Conservation (phyloP, 768 basidiomycete species). For the Tricholoma matsutake region DNA sequence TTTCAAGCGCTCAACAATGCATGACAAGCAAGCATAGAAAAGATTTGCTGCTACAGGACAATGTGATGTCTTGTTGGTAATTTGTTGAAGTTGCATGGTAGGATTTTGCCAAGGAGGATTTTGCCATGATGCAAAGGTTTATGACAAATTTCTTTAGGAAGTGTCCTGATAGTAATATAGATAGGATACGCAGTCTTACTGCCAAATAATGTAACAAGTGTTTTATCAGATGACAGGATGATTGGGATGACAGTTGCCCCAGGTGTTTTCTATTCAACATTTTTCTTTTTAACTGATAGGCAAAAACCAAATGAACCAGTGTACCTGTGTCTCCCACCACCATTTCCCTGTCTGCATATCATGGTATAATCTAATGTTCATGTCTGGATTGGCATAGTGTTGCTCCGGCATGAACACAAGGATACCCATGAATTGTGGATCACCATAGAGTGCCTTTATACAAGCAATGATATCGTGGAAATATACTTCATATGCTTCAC, state of each 20-base stretch:
- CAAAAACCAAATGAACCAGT: constrained; percentile 6
- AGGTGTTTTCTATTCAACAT: constrained; percentile 17
- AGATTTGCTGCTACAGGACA: constrained; percentile 28
- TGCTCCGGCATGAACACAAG: constrained; percentile 33
- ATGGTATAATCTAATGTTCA: constrained; percentile 27
- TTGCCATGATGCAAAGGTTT: constrained; percentile 34
- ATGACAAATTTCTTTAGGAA: constrained; percentile 36
- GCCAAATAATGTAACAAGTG: constrained; percentile 36
- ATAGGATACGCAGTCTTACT: constrained; percentile 44
- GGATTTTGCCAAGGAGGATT: constrained; percentile 40
- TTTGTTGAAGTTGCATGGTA: constrained; percentile 29
- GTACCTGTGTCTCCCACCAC: constrained; percentile 51
- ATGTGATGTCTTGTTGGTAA: constrained; percentile 24
- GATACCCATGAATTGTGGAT: constrained; percentile 29
- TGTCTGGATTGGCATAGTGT: constrained; percentile 31
- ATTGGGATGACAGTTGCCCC: constrained; percentile 36
- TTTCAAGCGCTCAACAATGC: constrained; percentile 27
- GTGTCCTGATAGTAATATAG: constrained; percentile 46
- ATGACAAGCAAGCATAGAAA: constrained; percentile 33
- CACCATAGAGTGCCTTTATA: constrained; percentile 30
- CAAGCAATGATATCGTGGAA: constrained; percentile 34
- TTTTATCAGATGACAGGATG: constrained; percentile 48
- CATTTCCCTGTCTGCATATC: constrained; percentile 48
- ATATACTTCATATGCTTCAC: no score
- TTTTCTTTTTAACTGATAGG: background rate